phyloP scores from a whole-genome alignment of 2,329 filamentous ascomycete species.

The Madurella fahalii region DNA sequence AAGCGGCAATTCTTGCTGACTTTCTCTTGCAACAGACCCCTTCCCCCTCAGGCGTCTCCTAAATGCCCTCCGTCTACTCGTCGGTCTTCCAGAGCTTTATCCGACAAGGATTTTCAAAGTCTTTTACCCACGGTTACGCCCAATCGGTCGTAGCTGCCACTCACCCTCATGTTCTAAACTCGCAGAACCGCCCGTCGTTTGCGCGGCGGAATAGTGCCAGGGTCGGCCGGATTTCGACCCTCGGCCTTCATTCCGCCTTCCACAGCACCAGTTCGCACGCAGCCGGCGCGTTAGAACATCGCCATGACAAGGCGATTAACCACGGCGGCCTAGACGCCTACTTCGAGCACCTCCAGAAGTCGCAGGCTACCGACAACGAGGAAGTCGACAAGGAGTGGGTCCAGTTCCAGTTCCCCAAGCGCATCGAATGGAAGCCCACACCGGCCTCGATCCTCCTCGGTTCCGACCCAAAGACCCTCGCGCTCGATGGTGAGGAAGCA shows the following conservation, averaged over 20 bases:
- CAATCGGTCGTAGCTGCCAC: constrained; percentile 95
- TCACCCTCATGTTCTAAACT: constrained; percentile 72
- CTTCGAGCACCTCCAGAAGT: constrained; percentile 83
- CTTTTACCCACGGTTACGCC: constrained; percentile 95
- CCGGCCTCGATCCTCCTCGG: constrained; percentile 51
- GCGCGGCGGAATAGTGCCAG: constrained; percentile 50
- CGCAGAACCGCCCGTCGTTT: constrained; percentile 62
- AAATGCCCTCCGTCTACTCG: constrained; percentile 80
- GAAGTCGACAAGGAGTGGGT: constrained; percentile 78
- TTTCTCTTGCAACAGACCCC: constrained; percentile 38
- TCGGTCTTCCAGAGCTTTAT: constrained; percentile 75
- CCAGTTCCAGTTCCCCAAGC: constrained; percentile 83
- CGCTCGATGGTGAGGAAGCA: constrained; percentile 33
- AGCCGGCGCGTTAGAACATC: constrained; percentile 53
- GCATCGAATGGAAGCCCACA: constrained; percentile 80
- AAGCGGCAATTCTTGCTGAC: constrained; percentile 3
- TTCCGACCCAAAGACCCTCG: constrained; percentile 33
- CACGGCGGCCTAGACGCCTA: constrained; percentile 80
- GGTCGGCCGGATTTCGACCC: constrained; percentile 51
- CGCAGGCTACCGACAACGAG: constrained; percentile 64
- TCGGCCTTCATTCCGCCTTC: constrained; percentile 75
- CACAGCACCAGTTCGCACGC: constrained; percentile 55
- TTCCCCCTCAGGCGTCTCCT: constrained; percentile 65
- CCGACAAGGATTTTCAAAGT: constrained; percentile 95
- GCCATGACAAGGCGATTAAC: constrained; percentile 49